Base-by-base conservation (phyloP, 768 basidiomycete species). In the Dendrothele bispora region DNA sequence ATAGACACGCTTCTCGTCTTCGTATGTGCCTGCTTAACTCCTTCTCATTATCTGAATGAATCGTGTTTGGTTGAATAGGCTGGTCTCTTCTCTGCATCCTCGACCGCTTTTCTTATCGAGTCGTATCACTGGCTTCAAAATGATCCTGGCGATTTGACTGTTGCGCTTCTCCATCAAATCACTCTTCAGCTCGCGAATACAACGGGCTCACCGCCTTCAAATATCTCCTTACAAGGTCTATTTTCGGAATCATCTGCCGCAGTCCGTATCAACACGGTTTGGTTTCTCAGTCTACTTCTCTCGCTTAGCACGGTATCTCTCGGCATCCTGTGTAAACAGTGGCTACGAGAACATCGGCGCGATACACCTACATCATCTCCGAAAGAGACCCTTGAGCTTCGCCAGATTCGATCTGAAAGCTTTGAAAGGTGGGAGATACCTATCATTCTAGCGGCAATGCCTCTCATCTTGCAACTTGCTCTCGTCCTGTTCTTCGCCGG, bases 401-500 rank as follows among this genome's bases (percentile, higher is more conserved):
- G 64, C 6, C 61, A 65, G 29, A 49, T 66, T 46, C 64, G 66
- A 8, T 61, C 59, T 39, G 59, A 66, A 27, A 66, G 64, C 5
- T 48, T 70, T n/a, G 25, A 56, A 7, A 40, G 30, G 11, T 70
- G 68, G 68, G 49, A 58, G 14, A 60, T 70, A 11, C 63, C 65
- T 0, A 43, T 41, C 12, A 62, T 68, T 17, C 34, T 67, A 2
- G 55, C 63, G 5, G 29, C 55, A 2, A 56, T 70, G 7, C 65
- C 64, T 8, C 35, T 68, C 3, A 27, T 66, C 8, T 53, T 70
- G 8, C 66, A 68, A 43, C 43, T 52, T 12, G 58, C 65, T 6
- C 49, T 70, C 21, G 48, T 66, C 11, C 49, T 68, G 2, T 70
- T 70, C 50, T 62, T 66, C 36, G 40, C 48, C 7, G 67, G 67